Evolutionary conservation across 108 stramenopile genomes (phyloP), one percentile per base, ranked within the genome.

Genomic region (Fragilaria radians): DNA sequence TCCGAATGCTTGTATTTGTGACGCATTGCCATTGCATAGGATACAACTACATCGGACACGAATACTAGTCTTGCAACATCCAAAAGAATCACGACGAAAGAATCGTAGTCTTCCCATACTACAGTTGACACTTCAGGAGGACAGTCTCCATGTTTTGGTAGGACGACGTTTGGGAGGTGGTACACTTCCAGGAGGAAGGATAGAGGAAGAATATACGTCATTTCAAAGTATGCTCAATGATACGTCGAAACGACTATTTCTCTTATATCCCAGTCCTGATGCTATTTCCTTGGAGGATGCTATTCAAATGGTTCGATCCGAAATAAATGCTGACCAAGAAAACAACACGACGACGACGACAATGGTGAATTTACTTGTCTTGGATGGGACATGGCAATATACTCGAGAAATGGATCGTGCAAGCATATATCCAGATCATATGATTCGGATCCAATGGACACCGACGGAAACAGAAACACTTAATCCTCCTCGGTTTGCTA

Each of bases 331-430:
- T 26, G 4, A 69, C 1, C n/a, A 18, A 18, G 30, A 29, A 17
- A 34, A 52, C 7, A 33, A 50, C 1, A 18, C 19, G 21, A 61
- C 25, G 28, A 52, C 27, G 26, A 63, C n/a, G 5, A 64, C 26
- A 21, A 84, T 74, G 32, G 68, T 87, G 1, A 60, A 66, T 0
- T 25, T 91, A 0, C 21, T 91, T 18, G 72, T 82, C 17, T 58
- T 91, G 32, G 89, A 91, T 75, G 89, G 82, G 1, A 85, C 85
- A 28, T 91, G 89, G 89, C 81, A 85, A 46, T 82, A 79, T 59
- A 85, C 89, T 11, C 59, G 57, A 23, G 89, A 91, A 73, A 91
- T 91, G 89, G 72, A 87, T 26, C 28, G 42, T 5, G 56, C 61
- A 9, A 85, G 83, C 57, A 50, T 47, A 9, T 86, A 83, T 59